Evolutionary conservation across 1,139 yeast species (phyloP).

Genomic region (Candida sp.): DNA sequence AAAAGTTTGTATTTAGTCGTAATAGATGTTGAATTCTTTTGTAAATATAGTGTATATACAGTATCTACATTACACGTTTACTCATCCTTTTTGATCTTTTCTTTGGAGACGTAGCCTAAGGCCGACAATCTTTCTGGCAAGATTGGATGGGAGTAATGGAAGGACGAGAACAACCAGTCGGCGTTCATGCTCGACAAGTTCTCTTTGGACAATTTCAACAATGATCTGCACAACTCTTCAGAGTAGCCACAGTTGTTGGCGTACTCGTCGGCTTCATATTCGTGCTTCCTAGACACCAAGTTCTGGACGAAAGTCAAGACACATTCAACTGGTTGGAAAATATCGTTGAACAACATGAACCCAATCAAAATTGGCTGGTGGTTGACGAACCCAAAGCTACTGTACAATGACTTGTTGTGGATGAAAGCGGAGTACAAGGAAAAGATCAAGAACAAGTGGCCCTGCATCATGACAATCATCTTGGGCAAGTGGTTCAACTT

Average conservation of each 20-base stretch:
- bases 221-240: slow-evolving; percentile 68
- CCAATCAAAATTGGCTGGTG: slow-evolving; percentile 80
- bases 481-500: slow-evolving; percentile 82
- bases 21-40: not conserved
- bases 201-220: slow-evolving; percentile 76
- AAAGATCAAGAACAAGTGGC: slow-evolving; percentile 67
- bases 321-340: slow-evolving; percentile 79
- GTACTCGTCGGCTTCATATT: slow-evolving; percentile 90
- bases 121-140: slow-evolving; percentile 86
- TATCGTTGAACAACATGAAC: slow-evolving; percentile 72
- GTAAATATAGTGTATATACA: not conserved
- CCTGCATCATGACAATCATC: slow-evolving; percentile 66
- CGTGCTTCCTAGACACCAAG: slow-evolving; percentile 79
- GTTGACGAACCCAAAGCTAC: slow-evolving; percentile 74
- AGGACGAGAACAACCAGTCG: slow-evolving; percentile 88
- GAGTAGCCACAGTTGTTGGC: slow-evolving; percentile 79
- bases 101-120: slow-evolving; percentile 55
- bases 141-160: slow-evolving; percentile 91
- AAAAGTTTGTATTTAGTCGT: not conserved
- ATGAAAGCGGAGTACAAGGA: slow-evolving; percentile 79
- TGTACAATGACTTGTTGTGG: slow-evolving; percentile 75
- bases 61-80: slow-evolving; percentile 21
- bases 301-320: slow-evolving; percentile 68
- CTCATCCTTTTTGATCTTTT: slow-evolving; percentile 50
- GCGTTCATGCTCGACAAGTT: slow-evolving; percentile 86